Conservation (phyloP, 148 eudicot genomes). For the Camellia granthamiana region DNA sequence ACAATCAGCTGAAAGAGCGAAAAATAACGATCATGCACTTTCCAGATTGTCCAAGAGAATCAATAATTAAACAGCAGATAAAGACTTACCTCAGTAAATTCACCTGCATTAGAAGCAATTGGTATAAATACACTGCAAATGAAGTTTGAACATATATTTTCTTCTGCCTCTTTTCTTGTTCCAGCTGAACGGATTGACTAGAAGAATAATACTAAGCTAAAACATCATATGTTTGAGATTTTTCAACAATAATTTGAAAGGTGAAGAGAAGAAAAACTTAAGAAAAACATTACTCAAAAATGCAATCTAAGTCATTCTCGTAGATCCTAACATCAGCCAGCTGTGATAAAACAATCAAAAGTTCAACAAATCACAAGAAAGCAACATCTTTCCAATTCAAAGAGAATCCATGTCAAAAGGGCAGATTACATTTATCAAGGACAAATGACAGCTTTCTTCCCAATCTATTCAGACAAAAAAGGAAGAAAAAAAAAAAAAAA, state of each 20-base stretch:
- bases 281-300: not conserved
- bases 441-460: not conserved
- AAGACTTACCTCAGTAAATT: not conserved
- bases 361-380: not conserved
- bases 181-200: not conserved
- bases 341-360: not conserved
- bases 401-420: not conserved
- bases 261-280: not conserved
- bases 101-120: not conserved
- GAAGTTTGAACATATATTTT: not conserved
- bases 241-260: slow-evolving; percentile 1
- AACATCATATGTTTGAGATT: not conserved
- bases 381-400: not conserved
- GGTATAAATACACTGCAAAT: not conserved
- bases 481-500: not conserved
- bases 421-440: slow-evolving; percentile 5
- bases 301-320: not conserved
- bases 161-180: not conserved
- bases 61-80: not conserved
- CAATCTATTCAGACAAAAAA: not conserved
- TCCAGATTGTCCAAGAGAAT: not conserved
- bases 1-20: not conserved
- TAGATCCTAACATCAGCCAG: not conserved
- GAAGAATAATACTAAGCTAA: not conserved
- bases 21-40: not conserved